Evolutionary conservation across 768 basidiomycete genomes (phyloP), one percentile per base, ranked within the genome.

Genomic region (Tremella fuciformis): DNA sequence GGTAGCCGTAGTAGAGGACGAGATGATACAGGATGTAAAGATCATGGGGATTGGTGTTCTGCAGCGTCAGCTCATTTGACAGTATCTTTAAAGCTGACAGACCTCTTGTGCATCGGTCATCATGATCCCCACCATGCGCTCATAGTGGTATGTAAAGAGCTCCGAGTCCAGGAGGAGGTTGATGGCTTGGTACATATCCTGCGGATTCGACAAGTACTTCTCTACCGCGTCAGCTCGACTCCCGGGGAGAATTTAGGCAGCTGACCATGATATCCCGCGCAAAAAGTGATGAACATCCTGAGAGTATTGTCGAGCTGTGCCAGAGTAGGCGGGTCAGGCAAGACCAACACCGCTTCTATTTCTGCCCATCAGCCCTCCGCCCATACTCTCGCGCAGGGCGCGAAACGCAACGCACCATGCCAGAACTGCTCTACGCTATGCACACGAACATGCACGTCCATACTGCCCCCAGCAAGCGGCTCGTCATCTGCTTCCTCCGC

Each of bases 101-200:
- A 91, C 88, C 70, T 81, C 80, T 72, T 83, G 81, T 13, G 83
- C 83, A 66, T 89, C 85, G 49, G 85, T 82, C 38, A 87, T 79
- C 49, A 91, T 79, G 41, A 88, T 82, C 64, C 90, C 88, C 55
- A 86, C 84, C 89, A 93, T 93, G 34, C 94, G 81, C 71, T 92
- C 91, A 2, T 89, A 91, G 76, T 97, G 91, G 69, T 88, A 93
- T 1, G 83, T 77, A 68, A 97, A 96, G 40, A 98, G 82, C 70
- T 93, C 91, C 0, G 89, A 91, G 54, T 85, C 83, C 41, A 93
- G 79, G 13, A 98, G 79, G 26, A 88, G 77, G 40, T 82, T 79
- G 65, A 88, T 87, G 11, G 91, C 91, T 73, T 91, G 87, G 60
- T 91, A 84, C 47, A 97, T 81, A 67, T 94, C 91, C 22, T 88